phyloP scores from a whole-genome alignment of 1,284 basidiomycete species.

The Abortiporus biennis region DNA sequence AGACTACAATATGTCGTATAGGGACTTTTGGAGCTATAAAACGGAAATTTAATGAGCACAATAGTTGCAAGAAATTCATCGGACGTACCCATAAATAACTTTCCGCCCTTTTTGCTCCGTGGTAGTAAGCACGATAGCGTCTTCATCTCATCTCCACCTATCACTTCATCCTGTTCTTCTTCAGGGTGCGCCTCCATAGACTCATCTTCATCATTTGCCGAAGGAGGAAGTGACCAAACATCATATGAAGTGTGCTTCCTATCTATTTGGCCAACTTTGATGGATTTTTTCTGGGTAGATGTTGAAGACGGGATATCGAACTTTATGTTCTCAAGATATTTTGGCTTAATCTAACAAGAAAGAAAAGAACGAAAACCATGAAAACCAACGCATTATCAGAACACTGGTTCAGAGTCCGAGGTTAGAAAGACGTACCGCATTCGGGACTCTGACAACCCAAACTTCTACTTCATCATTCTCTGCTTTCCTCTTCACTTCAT shows the following conservation, averaged over 20 bases:
- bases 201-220: no score
- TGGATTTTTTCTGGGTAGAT: conserved; percentile 22
- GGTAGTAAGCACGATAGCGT: conserved; percentile 58
- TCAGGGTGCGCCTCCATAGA: conserved; percentile 28
- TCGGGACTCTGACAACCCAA: conserved; percentile 65
- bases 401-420: no score
- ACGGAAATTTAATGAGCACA: conserved; percentile 1
- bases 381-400: not conserved
- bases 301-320: conserved; percentile 38
- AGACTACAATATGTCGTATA: conserved; percentile 49
- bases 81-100: conserved; percentile 48
- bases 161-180: conserved; percentile 30
- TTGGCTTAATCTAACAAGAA: conserved; percentile 50
- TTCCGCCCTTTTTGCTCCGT: conserved; percentile 50
- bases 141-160: conserved; percentile 60
- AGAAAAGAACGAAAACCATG: conserved; percentile 4
- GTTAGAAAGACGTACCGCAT: conserved; percentile 40
- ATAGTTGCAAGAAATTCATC: not conserved
- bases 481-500: conserved; percentile 37
- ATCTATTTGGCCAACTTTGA: conserved; percentile 39
- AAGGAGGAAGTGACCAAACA: conserved; percentile 58
- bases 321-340: conserved; percentile 46
- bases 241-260: conserved; percentile 53
- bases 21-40: conserved; percentile 50
- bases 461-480: conserved; percentile 54